Conservation (phyloP, 106 monocot genomes). For the Vanilla planifolia region DNA sequence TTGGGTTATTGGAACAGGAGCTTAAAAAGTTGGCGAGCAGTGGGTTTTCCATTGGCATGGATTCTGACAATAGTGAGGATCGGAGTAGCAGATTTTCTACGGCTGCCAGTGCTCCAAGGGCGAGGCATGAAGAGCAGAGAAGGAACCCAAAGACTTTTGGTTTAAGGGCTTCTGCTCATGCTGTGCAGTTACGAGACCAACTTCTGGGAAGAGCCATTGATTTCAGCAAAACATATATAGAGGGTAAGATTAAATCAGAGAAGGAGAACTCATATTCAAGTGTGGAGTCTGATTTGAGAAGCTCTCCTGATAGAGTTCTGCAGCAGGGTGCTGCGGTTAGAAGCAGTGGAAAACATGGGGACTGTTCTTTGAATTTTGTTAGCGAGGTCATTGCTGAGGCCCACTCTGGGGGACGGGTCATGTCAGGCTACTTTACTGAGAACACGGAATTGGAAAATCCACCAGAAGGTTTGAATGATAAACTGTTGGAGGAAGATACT, state of each 20-base stretch:
- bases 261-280: constrained; percentile 41
- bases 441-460: constrained; percentile 24
- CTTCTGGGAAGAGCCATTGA: constrained; percentile 27
- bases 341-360: constrained; percentile 30
- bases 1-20: constrained; percentile 17
- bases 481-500: constrained; percentile 15
- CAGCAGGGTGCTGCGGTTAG: constrained; percentile 17
- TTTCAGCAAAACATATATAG: constrained; percentile 31
- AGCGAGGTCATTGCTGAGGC: constrained; percentile 31
- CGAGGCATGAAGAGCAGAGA: constrained; percentile 25
- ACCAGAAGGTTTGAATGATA: constrained; percentile 9
- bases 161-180: constrained; percentile 24
- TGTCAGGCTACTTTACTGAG: constrained; percentile 26
- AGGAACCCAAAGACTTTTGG: constrained; percentile 17
- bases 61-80: constrained; percentile 68
- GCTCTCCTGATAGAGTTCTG: constrained; percentile 15
- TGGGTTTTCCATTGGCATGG: constrained; percentile 32
- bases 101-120: constrained; percentile 31
- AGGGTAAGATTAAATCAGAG: constrained; percentile 14
- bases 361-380: constrained; percentile 18
- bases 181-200: constrained; percentile 18
- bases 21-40: constrained; percentile 17
- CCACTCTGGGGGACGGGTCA: constrained; percentile 25
- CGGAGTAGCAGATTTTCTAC: constrained; percentile 27
- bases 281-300: constrained; percentile 49